Evolutionary conservation across 257 asterid genomes (phyloP).

Genomic region (Solanum lignicaule): DNA sequence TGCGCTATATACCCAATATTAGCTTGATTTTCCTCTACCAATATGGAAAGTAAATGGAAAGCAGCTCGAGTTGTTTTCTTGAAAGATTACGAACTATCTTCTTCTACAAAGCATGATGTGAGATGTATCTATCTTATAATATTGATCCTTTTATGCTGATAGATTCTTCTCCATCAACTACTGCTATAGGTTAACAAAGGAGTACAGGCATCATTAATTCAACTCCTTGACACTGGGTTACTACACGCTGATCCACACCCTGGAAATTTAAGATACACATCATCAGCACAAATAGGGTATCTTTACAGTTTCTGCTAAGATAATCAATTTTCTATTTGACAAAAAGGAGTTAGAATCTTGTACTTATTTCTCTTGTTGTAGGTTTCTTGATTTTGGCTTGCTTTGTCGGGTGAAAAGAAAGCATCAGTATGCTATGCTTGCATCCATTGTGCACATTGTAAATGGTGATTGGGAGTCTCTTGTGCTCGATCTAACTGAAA

Average conservation of each 20-base stretch:
- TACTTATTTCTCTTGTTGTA: constrained; percentile 12
- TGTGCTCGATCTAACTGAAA: constrained; percentile 65
- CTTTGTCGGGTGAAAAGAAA: constrained; percentile 93
- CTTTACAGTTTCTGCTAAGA: constrained; percentile 9
- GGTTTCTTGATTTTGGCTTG: constrained; percentile 98
- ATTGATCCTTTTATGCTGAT: not conserved
- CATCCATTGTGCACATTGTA: constrained; percentile 77
- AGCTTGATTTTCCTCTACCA: not conserved
- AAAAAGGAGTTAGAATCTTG: constrained; percentile 1
- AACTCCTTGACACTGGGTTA: constrained; percentile 93
- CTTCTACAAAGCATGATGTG: not conserved
- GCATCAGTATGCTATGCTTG: constrained; percentile 94
- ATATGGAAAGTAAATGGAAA: not conserved
- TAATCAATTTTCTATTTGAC: not conserved
- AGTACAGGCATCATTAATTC: constrained; percentile 82
- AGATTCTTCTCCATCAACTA: constrained; percentile 6
- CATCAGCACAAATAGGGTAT: constrained; percentile 82
- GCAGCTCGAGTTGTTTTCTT: not conserved
- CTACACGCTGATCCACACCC: constrained; percentile 99
- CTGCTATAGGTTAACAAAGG: constrained; percentile 74
- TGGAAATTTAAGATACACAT: constrained; percentile 71
- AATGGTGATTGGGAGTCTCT: constrained; percentile 94
- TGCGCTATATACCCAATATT: not conserved
- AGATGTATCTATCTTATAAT: not conserved
- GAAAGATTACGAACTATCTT: not conserved